phyloP scores from a whole-genome alignment of 345 rosid genomes.

The Erucastrum elatum region DNA sequence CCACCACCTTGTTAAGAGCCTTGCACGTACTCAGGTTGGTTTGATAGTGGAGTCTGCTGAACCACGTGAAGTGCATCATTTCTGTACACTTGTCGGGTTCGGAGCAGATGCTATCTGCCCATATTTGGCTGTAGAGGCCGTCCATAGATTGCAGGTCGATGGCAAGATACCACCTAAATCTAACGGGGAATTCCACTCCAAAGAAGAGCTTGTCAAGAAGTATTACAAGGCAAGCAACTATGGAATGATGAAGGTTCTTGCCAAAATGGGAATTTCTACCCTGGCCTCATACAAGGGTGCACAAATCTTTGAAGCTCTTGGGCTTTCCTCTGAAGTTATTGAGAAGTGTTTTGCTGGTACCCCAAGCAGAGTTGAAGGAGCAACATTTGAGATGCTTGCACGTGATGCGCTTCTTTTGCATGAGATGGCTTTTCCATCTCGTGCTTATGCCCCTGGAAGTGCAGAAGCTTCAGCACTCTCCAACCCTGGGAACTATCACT shows the following conservation, averaged over 20 bases:
- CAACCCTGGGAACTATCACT: slow-evolving; percentile 97
- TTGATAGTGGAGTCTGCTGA: slow-evolving; percentile 94
- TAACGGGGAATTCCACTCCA: slow-evolving; percentile 74
- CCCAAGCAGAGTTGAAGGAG: slow-evolving; percentile 99
- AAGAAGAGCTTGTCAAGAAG: slow-evolving; percentile 82
- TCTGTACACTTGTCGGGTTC: slow-evolving; percentile 93
- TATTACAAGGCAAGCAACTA: slow-evolving; percentile 97
- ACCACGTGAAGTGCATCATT: slow-evolving; percentile 99
- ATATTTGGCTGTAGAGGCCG: slow-evolving; percentile 79
- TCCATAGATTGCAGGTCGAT: slow-evolving; percentile 91
- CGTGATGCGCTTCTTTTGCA: slow-evolving; percentile 80
- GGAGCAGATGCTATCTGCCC: slow-evolving; percentile 99
- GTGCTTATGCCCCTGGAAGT: slow-evolving; percentile 81
- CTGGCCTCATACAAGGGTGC: slow-evolving; percentile 99
- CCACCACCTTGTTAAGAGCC: slow-evolving; percentile 85
- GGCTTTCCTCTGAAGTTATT: slow-evolving; percentile 94
- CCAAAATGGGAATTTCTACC: slow-evolving; percentile 99
- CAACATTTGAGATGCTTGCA: slow-evolving; percentile 98
- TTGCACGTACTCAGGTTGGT: slow-evolving; percentile 91
- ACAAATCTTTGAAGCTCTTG: slow-evolving; percentile 98
- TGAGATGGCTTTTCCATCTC: slow-evolving; percentile 82
- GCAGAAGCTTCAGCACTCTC: slow-evolving; percentile 92
- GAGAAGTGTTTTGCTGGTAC: slow-evolving; percentile 98
- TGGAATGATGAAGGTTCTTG: slow-evolving; percentile 99
- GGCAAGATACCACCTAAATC: slow-evolving; percentile 93